Base-by-base conservation (phyloP, 2,329 filamentous ascomycete genomes). In the Penicillium glabrum region DNA sequence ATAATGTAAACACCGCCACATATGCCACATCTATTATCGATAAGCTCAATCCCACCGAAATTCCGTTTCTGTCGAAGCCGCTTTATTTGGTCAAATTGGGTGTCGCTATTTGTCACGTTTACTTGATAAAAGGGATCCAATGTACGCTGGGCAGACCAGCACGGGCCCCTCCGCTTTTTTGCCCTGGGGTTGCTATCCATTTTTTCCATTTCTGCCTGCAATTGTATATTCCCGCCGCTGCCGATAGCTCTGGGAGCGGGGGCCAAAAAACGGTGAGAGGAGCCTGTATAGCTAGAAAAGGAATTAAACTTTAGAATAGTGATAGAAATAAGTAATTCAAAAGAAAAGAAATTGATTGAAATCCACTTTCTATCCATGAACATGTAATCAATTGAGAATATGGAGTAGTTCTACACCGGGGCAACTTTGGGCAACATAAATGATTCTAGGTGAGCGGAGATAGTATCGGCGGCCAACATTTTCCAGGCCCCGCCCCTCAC, bases 381-480 rank as follows among this genome's bases (percentile, higher is more conserved):
- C 19, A 14, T 13, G 19, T 9, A 48, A 48, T 48, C 46, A 33
- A 48, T 48, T 37, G 46, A 35, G 29, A 48, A 37, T 31, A 31
- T 11, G 29, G 29, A 37, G n/a, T 37, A 37, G 35, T 35, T 37
- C 45, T 53, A 53, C 51, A 57, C 55, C 55, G 50, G 41, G 47
- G 35, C 45, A 52, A 53, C 46, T 41, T 54, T 29, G 50, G 51
- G 46, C 19, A 33, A 41, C 19, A 35, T 14, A 24, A n/a, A 1
- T 29, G 31, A 37, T 45, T 53, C 33, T 27, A 61, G 57, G 61
- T 58, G 61, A 61, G 60, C 63, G 67, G 69, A 66, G 67, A 69
- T 61, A 62, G 53, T 56, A 60, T 62, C 65, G 69, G 69, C 69
- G 65, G 65, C 67, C 71, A 70, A 69, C 68, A 73, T 73, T 73